Base-by-base conservation (phyloP, 257 asterid species). In the Solanum bulbocastanum region DNA sequence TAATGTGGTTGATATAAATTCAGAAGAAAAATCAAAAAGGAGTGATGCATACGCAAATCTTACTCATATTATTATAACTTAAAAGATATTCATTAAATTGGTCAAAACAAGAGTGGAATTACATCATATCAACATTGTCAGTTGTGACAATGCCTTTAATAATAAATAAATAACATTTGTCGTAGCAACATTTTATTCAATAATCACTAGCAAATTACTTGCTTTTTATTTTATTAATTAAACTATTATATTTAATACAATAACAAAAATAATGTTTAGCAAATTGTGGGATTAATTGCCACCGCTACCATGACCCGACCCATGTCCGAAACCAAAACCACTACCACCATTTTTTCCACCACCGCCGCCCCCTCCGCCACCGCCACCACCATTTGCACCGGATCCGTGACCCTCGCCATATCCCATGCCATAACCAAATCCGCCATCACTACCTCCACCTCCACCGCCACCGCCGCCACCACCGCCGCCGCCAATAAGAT, bases 341-440 rank as follows among this genome's bases (percentile, higher is more conserved):
- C 13, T 14, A n/a, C 56, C 84, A 2, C 60, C 83, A 37, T 37
- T 37, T 11, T 37, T 5, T 22, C 83, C 52, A 2, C 83, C 60
- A 0, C 83, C 83, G 0, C 83, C 83, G 0, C 58, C 52, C 3
- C 52, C 82, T 3, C 49, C 83, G 1, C 83, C 83, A 1, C 83
- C 83, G 0, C 83, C 58, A 1, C 83, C 60, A 6, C 60, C 60
- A 9, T 74, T 74, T 37, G 83, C 83, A 22, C 52, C 20, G 8
- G 52, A 74, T 74, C 83, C 83, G 0, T 75, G 56, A 36, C 83
- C 83, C 56, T 22, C 83, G 1, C 83, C 83, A 75, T 75, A 75
- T 75, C 83, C 83, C 7, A 75, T 11, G 6, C 83, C 83, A 75
- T 7, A n/a, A 23, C 83, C 83, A 75, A 11, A 37, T 5, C 58